Evolutionary conservation across 352 stramenopile species (phyloP).

Genomic region (Phytophthora lateralis): DNA sequence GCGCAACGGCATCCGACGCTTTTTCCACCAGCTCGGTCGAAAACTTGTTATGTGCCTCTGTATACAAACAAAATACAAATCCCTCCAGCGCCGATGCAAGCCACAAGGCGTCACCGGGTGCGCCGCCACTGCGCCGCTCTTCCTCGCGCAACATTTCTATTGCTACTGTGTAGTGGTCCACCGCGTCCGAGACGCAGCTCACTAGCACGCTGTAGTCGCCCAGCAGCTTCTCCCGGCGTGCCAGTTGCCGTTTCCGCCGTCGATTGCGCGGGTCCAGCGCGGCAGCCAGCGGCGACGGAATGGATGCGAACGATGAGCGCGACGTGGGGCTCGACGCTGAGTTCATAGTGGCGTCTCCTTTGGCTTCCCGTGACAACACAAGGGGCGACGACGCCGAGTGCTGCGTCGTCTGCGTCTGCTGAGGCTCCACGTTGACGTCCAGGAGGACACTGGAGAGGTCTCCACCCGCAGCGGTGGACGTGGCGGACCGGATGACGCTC

Average conservation of each 20-base stretch:
- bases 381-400: slow-evolving; percentile 30
- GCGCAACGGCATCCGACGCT: slow-evolving; percentile 63
- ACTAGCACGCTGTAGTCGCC: slow-evolving; percentile 81
- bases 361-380: slow-evolving; percentile 28
- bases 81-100: slow-evolving; percentile 82
- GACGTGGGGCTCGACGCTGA: slow-evolving; percentile 18
- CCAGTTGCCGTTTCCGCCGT: slow-evolving; percentile 51
- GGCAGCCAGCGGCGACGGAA: slow-evolving; percentile 40
- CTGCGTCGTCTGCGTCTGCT: slow-evolving; percentile 29
- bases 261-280: slow-evolving; percentile 54
- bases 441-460: slow-evolving; percentile 59
- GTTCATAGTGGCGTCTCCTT: slow-evolving; percentile 10
- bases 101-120: slow-evolving; percentile 69
- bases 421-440: slow-evolving; percentile 78
- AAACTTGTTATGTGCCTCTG: slow-evolving; percentile 59
- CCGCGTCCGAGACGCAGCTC: slow-evolving; percentile 61
- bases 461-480: slow-evolving; percentile 36
- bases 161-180: slow-evolving; percentile 72
- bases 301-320: slow-evolving; percentile 36
- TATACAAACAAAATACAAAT: slow-evolving; percentile 66
- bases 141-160: slow-evolving; percentile 82
- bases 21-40: slow-evolving; percentile 81
- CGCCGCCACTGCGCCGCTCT: slow-evolving; percentile 62
- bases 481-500: slow-evolving; percentile 69
- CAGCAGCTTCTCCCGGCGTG: slow-evolving; percentile 77